Conservation (phyloP, 2,329 filamentous ascomycete genomes). For the Scedosporium apiospermum region DNA sequence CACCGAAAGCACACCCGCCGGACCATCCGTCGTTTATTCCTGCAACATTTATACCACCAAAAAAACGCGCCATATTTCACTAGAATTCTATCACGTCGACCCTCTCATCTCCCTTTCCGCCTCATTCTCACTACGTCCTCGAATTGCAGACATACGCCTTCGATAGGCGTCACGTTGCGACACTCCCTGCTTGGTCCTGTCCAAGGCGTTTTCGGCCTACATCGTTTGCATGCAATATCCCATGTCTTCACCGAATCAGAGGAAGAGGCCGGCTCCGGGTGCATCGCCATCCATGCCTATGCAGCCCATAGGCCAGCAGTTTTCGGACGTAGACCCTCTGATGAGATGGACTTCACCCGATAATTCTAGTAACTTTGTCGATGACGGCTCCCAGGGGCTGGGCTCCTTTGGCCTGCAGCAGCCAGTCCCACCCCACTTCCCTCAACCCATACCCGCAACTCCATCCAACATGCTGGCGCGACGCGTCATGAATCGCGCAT, state of each 20-base stretch:
- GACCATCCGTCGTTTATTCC: not conserved
- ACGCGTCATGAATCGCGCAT: conserved; percentile 38
- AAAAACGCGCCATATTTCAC: no score
- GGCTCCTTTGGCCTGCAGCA: conserved; percentile 1
- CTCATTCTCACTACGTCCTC: not conserved
- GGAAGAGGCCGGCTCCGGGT: conserved; percentile 70
- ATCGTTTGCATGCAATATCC: conserved; percentile 7
- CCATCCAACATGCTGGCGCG: conserved; percentile 43
- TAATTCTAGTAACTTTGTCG: not conserved
- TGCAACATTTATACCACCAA: no score
- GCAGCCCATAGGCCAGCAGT: conserved; percentile 22
- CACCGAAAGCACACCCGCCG: not conserved
- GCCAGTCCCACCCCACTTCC: not conserved
- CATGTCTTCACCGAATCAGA: conserved; percentile 41
- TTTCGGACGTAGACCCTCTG: not conserved
- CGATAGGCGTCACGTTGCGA: not conserved
- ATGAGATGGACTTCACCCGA: conserved; percentile 1
- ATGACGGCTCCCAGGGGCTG: conserved; percentile 2
- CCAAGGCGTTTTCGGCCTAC: not conserved
- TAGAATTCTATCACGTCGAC: no score
- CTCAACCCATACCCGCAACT: conserved; percentile 13
- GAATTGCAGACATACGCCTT: not conserved
- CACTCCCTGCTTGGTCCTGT: not conserved
- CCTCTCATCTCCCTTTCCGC: not conserved
- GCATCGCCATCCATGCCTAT: conserved; percentile 52